Conservation (phyloP, 331 rosid species). For the Cydonia oblonga region DNA sequence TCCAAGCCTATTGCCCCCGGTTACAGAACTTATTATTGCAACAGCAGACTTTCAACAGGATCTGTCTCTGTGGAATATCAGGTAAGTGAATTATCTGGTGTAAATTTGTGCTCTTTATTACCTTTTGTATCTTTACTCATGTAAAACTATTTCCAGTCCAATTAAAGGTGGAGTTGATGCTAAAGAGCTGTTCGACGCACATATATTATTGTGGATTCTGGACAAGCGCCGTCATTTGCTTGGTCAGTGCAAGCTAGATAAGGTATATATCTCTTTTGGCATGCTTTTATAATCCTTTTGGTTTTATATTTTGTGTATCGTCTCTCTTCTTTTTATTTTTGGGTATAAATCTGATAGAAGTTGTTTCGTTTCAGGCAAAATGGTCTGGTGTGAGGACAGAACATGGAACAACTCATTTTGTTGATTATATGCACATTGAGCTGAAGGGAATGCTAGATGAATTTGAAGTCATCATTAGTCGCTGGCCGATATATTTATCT, state of each 20-base stretch:
- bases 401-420: constrained; percentile 15
- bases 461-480: constrained; percentile 20
- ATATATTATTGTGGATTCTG: constrained; percentile 27
- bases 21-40: constrained; percentile 19
- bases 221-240: constrained; percentile 22
- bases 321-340: not conserved
- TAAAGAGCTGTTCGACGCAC: constrained; percentile 19
- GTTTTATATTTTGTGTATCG: not conserved
- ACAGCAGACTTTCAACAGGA: constrained; percentile 20
- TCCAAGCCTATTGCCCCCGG: constrained; percentile 15
- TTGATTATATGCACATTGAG: constrained; percentile 13
- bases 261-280: constrained; percentile 5
- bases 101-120: not conserved
- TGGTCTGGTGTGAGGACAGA: constrained; percentile 12
- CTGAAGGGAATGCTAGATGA: constrained; percentile 15
- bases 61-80: constrained; percentile 21
- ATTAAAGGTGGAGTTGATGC: constrained; percentile 26
- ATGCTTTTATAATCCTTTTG: not conserved
- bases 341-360: not conserved
- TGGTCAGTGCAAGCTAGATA: constrained; percentile 24
- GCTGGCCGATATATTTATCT: constrained; percentile 20
- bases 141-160: constrained; percentile 1
- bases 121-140: not conserved
- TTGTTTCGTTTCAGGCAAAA: constrained; percentile 14
- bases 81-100: constrained; percentile 4